phyloP scores from a whole-genome alignment of 345 rosid genomes.

The Citrus sp. region DNA sequence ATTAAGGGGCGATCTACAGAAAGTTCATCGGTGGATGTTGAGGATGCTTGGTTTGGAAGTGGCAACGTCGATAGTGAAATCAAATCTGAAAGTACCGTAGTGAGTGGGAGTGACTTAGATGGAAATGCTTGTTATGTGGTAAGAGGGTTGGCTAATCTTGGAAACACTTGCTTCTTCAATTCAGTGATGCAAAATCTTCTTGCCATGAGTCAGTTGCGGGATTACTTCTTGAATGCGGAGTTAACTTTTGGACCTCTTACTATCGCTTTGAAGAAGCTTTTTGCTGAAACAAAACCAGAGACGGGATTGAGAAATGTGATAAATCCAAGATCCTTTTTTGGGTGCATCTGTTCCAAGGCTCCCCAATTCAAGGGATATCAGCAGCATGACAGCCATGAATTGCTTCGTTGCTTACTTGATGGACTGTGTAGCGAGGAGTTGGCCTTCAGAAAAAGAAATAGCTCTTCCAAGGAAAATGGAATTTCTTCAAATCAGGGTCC shows the following conservation, averaged over 20 bases:
- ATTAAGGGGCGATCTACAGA: conserved; percentile 50
- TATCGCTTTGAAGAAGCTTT: conserved; percentile 68
- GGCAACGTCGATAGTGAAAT: conserved; percentile 49
- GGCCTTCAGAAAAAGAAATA: conserved; percentile 40
- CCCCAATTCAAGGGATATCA: conserved; percentile 92
- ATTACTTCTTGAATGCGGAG: conserved; percentile 53
- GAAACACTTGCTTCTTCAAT: conserved; percentile 96
- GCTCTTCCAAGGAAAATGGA: conserved; percentile 30
- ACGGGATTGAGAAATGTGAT: conserved; percentile 54
- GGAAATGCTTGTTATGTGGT: conserved; percentile 51
- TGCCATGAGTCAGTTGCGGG: conserved; percentile 53
- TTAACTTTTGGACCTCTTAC: conserved; percentile 53
- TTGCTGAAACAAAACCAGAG: conserved; percentile 61
- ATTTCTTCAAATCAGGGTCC: conserved; percentile 34
- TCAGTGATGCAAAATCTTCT: conserved; percentile 92
- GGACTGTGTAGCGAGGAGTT: conserved; percentile 78
- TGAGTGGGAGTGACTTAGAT: conserved; percentile 34
- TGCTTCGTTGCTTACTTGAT: conserved; percentile 85
- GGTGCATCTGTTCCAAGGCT: conserved; percentile 63
- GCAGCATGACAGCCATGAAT: conserved; percentile 97
- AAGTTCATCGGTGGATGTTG: conserved; percentile 39
- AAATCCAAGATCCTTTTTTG: conserved; percentile 73
- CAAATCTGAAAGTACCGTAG: conserved; percentile 30
- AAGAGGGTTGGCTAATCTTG: conserved; percentile 89
- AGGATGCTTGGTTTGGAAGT: conserved; percentile 60